Conservation (phyloP, 2,329 filamentous ascomycete species). For the Colletotrichum sp. region DNA sequence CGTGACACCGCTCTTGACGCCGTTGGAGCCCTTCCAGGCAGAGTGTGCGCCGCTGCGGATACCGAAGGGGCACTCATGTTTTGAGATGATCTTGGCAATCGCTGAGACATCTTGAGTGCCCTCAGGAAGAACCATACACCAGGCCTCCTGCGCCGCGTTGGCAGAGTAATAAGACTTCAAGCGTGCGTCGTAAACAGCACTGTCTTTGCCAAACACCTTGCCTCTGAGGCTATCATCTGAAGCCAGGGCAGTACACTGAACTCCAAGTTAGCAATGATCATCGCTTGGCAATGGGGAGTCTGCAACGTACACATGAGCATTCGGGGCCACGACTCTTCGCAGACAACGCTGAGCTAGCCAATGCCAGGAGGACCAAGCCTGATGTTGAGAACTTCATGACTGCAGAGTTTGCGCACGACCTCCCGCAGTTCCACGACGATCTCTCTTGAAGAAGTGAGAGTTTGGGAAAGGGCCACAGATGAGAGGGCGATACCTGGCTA, state of each 20-base stretch:
- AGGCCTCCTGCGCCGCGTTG: constrained; percentile 5
- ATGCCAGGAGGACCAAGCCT: not conserved
- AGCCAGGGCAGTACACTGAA: constrained; percentile 26
- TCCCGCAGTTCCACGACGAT: not conserved
- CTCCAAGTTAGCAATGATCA: not conserved
- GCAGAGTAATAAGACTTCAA: constrained; percentile 14
- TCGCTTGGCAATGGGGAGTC: not conserved
- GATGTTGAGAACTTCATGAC: constrained; percentile 3
- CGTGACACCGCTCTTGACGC: constrained; percentile 11
- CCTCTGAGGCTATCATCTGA: constrained; percentile 20
- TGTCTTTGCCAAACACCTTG: not conserved
- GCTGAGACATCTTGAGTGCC: constrained; percentile 15
- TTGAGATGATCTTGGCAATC: constrained; percentile 24
- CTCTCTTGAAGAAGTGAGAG: not conserved
- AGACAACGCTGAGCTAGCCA: not conserved
- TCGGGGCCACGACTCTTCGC: not conserved
- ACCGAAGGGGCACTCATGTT: not conserved
- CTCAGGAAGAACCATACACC: constrained; percentile 12
- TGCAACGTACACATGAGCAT: not conserved
- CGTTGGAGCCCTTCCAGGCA: not conserved
- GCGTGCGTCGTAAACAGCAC: not conserved
- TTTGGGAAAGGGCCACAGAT: not conserved
- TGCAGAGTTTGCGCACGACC: not conserved
- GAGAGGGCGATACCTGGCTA: not conserved
- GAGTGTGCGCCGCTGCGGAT: constrained; percentile 14